Percentiles rank a stretch among this genome's conserved stretches.
Conservation (phyloP, 2,329 filamentous ascomycete genomes). For the Fusarium camptoceras region DNA sequence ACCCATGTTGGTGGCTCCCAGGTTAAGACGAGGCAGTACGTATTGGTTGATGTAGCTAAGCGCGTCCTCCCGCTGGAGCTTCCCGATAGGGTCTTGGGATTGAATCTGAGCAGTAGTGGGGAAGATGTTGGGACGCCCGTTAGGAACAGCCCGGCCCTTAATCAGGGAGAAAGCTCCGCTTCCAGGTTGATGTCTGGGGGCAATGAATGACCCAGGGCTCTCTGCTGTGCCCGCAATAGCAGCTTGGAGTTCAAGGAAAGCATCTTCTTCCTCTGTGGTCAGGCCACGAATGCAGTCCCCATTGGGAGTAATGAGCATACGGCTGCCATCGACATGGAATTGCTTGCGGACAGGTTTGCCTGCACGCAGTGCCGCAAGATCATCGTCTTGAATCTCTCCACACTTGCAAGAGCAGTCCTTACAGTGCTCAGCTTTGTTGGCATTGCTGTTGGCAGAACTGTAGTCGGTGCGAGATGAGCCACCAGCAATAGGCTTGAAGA, state of each 20-base stretch:
- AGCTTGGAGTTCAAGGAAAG: conserved; percentile 76
- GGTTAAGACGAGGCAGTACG: conserved; percentile 69
- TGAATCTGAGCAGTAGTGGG: conserved; percentile 61
- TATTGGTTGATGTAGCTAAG: conserved; percentile 78
- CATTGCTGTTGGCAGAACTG: conserved; percentile 27
- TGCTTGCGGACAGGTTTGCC: conserved; percentile 71
- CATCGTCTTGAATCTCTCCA: conserved; percentile 59
- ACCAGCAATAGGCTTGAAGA: conserved; percentile 53
- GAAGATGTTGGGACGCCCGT: conserved; percentile 72
- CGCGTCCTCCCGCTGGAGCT: conserved; percentile 74
- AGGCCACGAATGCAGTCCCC: conserved; percentile 82
- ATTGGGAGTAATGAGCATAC: conserved; percentile 79
- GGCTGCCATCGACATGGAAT: conserved; percentile 67
- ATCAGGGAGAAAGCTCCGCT: conserved; percentile 71
- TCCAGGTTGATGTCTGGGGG: conserved; percentile 65
- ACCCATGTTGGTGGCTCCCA: conserved; percentile 61
- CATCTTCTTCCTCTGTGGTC: conserved; percentile 74
- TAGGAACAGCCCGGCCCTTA: conserved; percentile 73
- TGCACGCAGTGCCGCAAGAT: conserved; percentile 65
- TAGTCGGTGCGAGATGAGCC: conserved; percentile 48
- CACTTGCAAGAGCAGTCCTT: conserved; percentile 55
- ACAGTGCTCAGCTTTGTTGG: conserved; percentile 49
- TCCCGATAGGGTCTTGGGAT: conserved; percentile 69
- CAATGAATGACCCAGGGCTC: conserved; percentile 67
- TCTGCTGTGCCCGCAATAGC: conserved; percentile 62